Conservation (phyloP, 805 yeast genomes). For the Candida sakaeoensis region DNA sequence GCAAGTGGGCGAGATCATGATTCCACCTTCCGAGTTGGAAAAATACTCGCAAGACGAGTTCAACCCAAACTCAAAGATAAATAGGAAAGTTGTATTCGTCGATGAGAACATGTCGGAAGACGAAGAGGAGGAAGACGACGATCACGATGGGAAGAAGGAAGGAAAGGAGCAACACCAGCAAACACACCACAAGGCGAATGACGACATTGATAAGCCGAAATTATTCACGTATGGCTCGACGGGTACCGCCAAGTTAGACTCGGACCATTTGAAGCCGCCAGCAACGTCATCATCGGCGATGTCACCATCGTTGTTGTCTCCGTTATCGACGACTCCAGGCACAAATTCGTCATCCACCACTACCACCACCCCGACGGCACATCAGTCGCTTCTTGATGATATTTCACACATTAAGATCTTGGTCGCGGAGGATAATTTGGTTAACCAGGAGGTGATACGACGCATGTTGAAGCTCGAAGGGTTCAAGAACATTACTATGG, state of each 20-base stretch:
- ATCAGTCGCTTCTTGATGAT: conserved; percentile 5
- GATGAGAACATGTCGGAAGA: conserved; percentile 22
- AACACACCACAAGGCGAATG: background rate
- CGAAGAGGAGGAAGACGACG: conserved; percentile 19
- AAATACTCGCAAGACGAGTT: conserved; percentile 64
- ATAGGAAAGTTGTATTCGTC: conserved; percentile 28
- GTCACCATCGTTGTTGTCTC: too few relatives aligned
- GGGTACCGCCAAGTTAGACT: conserved; percentile 43
- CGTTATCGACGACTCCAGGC: too few relatives aligned
- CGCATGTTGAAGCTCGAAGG: conserved; percentile 45
- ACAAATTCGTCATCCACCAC: background rate
- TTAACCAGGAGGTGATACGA: conserved; percentile 48
- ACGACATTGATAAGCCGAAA: conserved; percentile 30
- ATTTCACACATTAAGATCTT: conserved; percentile 42
- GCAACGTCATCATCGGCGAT: conserved; percentile 2
- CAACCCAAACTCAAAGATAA: conserved; percentile 47
- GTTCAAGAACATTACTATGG: conserved; percentile 53
- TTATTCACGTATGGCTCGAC: conserved; percentile 43
- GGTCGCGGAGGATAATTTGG: conserved; percentile 53
- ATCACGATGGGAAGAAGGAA: background rate
- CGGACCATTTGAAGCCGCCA: conserved; percentile 9
- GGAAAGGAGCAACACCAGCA: background rate
- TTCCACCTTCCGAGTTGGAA: conserved; percentile 19
- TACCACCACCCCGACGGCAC: background rate
- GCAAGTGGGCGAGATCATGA: conserved; percentile 33